Evolutionary conservation across 2,329 filamentous ascomycete species (phyloP).

Genomic region (Neonectria faginata): DNA sequence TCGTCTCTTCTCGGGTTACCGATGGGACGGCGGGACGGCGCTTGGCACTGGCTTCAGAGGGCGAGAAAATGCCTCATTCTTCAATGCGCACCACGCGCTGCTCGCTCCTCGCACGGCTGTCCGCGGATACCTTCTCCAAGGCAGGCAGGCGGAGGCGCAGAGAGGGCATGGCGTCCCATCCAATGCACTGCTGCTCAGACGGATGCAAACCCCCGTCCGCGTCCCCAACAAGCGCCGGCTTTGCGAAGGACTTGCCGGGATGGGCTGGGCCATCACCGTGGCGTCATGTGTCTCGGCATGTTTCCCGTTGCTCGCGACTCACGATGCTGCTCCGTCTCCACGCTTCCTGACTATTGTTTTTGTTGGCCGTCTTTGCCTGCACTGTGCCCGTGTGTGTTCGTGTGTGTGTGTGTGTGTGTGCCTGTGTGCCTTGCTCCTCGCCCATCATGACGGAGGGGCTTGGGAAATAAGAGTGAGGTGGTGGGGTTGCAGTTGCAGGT

Average conservation of each 20-base stretch:
- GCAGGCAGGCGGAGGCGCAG: slow-evolving; percentile 19
- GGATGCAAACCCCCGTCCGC: slow-evolving; percentile 4
- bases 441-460: slow-evolving; percentile 18
- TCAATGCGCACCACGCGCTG: slow-evolving; percentile 2
- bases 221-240: slow-evolving; percentile 25
- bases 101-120: slow-evolving; percentile 12
- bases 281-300: slow-evolving; percentile 37
- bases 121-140: slow-evolving; percentile 21
- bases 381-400: slow-evolving; percentile 2
- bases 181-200: slow-evolving; percentile 23
- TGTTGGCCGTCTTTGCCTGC: too few species aligned
- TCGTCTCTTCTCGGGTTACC: slow-evolving; percentile 25
- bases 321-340: slow-evolving; percentile 19
- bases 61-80: slow-evolving; percentile 32
- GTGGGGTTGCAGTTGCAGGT: not conserved
- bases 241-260: slow-evolving; percentile 4
- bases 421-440: not conserved
- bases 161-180: slow-evolving; percentile 25
- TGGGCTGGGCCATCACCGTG: slow-evolving; percentile 26
- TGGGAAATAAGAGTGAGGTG: slow-evolving; percentile 6
- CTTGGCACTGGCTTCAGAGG: slow-evolving; percentile 21
- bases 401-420: too few species aligned
- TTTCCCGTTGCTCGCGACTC: slow-evolving; percentile 28
- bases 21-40: slow-evolving; percentile 19
- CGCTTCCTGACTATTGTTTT: slow-evolving; percentile 5